A percentile compares a stretch with the other conserved stretches of the same genome.
Evolutionary conservation across 306 rosid genomes (phyloP).

Genomic region (Cicer pinnatifidum): DNA sequence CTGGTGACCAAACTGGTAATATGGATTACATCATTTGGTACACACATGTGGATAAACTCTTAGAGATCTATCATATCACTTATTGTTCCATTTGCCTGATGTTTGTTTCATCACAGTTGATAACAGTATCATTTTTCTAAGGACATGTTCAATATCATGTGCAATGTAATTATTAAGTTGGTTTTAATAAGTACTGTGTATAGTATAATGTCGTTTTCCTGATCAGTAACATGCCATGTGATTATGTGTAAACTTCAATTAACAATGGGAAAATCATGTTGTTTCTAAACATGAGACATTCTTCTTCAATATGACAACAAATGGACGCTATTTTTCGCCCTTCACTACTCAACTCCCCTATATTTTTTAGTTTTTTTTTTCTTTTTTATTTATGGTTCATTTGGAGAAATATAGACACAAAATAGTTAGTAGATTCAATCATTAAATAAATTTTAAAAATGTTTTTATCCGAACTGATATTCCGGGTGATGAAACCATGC

Average conservation of each 20-base stretch:
- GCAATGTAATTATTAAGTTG: slow-evolving; percentile 8
- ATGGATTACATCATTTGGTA: background rate
- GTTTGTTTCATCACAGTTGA: slow-evolving; percentile 7
- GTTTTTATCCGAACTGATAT: too few species aligned
- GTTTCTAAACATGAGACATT: slow-evolving; percentile 30
- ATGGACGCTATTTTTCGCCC: too few species aligned
- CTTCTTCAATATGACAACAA: slow-evolving; percentile 10
- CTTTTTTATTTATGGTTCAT: too few species aligned
- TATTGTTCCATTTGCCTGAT: background rate
- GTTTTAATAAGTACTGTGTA: slow-evolving; percentile 13
- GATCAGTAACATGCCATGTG: too few species aligned
- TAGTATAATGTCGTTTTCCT: too few species aligned
- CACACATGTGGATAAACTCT: background rate
- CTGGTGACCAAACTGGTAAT: background rate
- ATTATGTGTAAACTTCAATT: too few species aligned
- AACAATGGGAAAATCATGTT: background rate
- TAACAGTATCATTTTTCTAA: background rate
- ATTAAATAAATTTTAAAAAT: too few species aligned
- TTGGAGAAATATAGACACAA: too few species aligned
- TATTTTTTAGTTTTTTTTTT: too few species aligned
- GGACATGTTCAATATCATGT: slow-evolving; percentile 13
- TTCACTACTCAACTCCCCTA: too few species aligned
- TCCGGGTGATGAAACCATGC: background rate
- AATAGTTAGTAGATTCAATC: too few species aligned
- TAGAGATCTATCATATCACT: background rate